These are phyloP conservation scores for Trichosphaerium sp. DNA, from an alignment of 78 protist genomes.

Conservation along the genomic window DNA sequence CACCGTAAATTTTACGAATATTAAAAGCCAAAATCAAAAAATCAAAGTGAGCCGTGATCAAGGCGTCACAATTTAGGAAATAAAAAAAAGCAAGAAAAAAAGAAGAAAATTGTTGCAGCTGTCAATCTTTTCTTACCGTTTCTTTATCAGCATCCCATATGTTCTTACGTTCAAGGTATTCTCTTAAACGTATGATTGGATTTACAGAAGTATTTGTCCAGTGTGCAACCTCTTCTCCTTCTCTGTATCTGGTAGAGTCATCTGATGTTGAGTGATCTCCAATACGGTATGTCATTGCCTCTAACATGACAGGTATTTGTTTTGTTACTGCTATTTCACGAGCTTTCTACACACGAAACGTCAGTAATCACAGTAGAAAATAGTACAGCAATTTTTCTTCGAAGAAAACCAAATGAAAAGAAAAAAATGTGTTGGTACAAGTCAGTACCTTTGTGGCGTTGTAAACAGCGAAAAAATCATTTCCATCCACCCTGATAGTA, in stretches of 20 bases:
- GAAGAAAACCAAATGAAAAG: no score
- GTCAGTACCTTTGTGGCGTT: conserved; percentile 67
- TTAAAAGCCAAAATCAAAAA: background rate
- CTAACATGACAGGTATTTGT: conserved; percentile 63
- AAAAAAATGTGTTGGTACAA: no score
- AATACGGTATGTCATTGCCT: conserved; percentile 57
- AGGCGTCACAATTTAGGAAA: background rate
- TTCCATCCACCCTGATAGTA: conserved; percentile 89
- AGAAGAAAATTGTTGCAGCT: background rate
- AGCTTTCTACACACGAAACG: no score
- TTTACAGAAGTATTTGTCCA: conserved; percentile 26
- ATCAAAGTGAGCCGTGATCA: background rate
- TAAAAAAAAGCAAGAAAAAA: background rate
- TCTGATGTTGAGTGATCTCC: conserved; percentile 93
- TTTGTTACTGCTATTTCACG: no score
- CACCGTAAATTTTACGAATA: conserved; percentile 14
- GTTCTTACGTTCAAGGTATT: background rate
- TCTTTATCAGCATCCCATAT: no score
- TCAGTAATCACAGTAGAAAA: no score
- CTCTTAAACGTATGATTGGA: conserved; percentile 41
- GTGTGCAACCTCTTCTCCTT: conserved; percentile 54
- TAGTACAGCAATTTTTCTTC: conserved; percentile 42
- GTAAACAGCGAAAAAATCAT: conserved; percentile 87
- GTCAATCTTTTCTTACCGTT: background rate
- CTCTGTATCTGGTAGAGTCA: conserved; percentile 82